Evolutionary conservation across 805 yeast species (phyloP), one percentile per base, ranked within the genome.

Genomic region (Zygosaccharomyces bisporus): DNA sequence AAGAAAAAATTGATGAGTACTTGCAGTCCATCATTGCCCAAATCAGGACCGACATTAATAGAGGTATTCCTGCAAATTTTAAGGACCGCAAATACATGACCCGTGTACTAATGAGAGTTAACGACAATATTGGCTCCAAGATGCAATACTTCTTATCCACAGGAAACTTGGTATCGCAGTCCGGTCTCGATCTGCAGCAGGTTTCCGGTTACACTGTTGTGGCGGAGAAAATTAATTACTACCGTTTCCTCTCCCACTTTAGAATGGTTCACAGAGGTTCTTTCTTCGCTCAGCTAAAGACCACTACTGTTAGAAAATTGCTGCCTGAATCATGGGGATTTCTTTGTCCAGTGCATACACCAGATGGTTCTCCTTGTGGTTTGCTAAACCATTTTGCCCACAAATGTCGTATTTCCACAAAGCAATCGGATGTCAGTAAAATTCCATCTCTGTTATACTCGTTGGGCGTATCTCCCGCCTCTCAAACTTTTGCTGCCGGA

Each of bases 331-430:
- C 96, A 1, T 93, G 99, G 99, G 99, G 99, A 3, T 93, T 93
- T 77, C 70, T 93, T 57, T 93, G 99, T 71, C 99, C 99, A 9
- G 99, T 93, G 18, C 99, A 93, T 68, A 93, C 99, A 10, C 99
- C 99, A 4, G 99, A 93, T 83, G 99, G 99, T 57, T 86, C 98
- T 41, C 99, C 99, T 16, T 93, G 99, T 81, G 99, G 99, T 73
- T 75, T 93, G 65, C 73, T 93, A 60, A 93, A 93, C 70, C 99
- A 93, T 75, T 81, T 93, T 71, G 84, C 98, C 7, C 97, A 93
- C 70, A 89, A 87, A 68, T 93, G 99, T 76, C 75, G 76, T 56
- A 85, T 93, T 49, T 80, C 96, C 5, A 90, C 97, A 6, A 65
- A 67, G 34, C 81, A 80, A 18, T 70, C 84, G 4, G 95, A 90